phyloP scores from a whole-genome alignment of 768 basidiomycete genomes.

The Kwoniella dejecticola region DNA sequence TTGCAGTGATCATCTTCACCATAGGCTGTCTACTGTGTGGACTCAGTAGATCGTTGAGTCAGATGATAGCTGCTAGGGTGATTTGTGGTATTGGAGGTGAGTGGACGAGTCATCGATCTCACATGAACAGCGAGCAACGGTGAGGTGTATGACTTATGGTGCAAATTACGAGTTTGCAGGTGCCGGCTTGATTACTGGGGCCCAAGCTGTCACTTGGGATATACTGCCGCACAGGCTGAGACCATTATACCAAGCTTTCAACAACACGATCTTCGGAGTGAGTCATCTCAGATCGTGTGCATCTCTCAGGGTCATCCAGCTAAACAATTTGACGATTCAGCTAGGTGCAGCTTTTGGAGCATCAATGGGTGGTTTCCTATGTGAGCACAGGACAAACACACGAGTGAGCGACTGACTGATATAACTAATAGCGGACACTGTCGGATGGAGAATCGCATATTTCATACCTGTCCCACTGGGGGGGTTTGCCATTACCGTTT shows the following conservation, averaged over 20 bases:
- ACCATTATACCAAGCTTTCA: constrained; percentile 31
- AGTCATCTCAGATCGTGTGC: not conserved
- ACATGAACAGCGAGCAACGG: too few species aligned
- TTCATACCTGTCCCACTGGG: constrained; percentile 24
- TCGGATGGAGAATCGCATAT: constrained; percentile 31
- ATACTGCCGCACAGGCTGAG: constrained; percentile 17
- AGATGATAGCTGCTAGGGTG: constrained; percentile 26
- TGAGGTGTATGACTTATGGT: too few species aligned
- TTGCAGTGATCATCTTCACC: constrained; percentile 24
- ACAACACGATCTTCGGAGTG: constrained; percentile 29
- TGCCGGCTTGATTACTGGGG: constrained; percentile 27
- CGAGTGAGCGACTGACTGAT: too few species aligned
- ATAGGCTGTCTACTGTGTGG: constrained; percentile 28
- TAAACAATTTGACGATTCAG: not conserved
- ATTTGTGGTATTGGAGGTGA: constrained; percentile 31
- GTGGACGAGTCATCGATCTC: too few species aligned
- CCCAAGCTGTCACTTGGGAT: constrained; percentile 32
- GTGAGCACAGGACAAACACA: too few species aligned
- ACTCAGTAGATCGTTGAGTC: constrained; percentile 18
- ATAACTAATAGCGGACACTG: constrained; percentile 16
- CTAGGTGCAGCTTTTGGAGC: constrained; percentile 28
- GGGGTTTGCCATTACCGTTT: constrained; percentile 22
- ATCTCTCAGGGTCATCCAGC: not conserved
- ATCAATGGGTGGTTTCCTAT: constrained; percentile 23
- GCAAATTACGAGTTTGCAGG: too few species aligned